Base-by-base conservation (phyloP, 2,329 filamentous ascomycete species). In the Chaetomiaceae sp. region DNA sequence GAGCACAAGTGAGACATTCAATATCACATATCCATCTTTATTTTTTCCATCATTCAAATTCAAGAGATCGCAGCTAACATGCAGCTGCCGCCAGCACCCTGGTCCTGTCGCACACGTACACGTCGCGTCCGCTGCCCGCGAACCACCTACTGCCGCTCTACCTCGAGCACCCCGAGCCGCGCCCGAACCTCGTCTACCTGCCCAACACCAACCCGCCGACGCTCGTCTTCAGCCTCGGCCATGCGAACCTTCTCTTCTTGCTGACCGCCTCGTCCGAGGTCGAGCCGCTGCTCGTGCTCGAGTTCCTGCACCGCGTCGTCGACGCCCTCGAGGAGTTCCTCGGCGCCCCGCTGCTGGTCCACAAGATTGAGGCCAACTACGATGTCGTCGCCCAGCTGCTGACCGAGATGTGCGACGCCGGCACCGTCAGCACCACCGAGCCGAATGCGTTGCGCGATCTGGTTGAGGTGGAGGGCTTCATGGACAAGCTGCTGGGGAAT, bases 291-390 rank as follows among this genome's bases (percentile, higher is more conserved):
- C 79, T 95, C 5, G 84, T 89, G 32, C 82, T 97, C 54, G 91
- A 97, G 68, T 97, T 97, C 66, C 77, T 98, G 32, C 91, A 97
- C 72, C 84, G 93, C 54, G 78, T 95, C 24, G 81, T 95, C 61
- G 93, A 98, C 73, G 84, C 86, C 11, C 78, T 98, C 27, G 91
- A 97, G 68, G 91, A 96, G 62, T 97, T 96, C 63, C 75, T 98
- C 7, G 90, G 91, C 48, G 83, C 88, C 37, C 93, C 93, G 12
- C 69, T 98, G 39, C 72, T 96, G 47, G 84, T 89, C 17, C 79
- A 78, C 62, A 95, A 93, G 71, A 84, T 98, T 54, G 89, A 96
- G 66, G 78, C 74, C 56, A 89, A 81, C 66, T 97, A 97, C 68
- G 88, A 97, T 78, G 84, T 97, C 22, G 86, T 94, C 27, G 90